Base-by-base conservation (phyloP, 2,329 filamentous ascomycete species). In the Rhynchosporium agropyri region DNA sequence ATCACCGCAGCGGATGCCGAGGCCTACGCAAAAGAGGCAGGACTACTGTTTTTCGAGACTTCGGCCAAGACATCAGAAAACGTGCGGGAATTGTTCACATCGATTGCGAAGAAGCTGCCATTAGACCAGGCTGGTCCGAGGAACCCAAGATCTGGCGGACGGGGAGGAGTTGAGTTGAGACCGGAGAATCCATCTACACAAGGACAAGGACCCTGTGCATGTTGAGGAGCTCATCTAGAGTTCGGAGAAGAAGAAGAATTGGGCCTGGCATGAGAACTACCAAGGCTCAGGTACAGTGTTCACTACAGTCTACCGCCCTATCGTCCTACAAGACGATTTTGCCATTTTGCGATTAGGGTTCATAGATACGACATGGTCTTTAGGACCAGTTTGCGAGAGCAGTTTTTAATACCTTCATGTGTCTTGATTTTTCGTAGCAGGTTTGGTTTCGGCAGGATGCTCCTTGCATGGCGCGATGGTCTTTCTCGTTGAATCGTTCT, bases 61-160 rank as follows among this genome's bases (percentile, higher is more conserved):
- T 97, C 93, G 10, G 95, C 95, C 69, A 99, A 99, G 84, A 97
- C 94, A 43, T 90, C 92, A 63, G 92, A 96, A 79, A 99, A 99
- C 73, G 95, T 99, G 61, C 86, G 88, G 73, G 95, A 98, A 71
- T 83, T 99, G 59, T 99, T 99, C 79, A 97, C 94, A 48, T 92
- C 92, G 63, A 98, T 99, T 75, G 95, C 95, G 66, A 97, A 94
- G 88, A 98, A 97, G 80, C 83, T 99, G 69, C 95, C 95, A 38
- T 88, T 98, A 71, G 95, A 99, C 75, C 95, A 98, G 79, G 93
- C 88, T 57, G 94, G 93, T n/a, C 92, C 94, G 67, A 87, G 94
- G 76, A 93, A 93, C 76, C 83, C 93, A 74, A 84, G 93, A 71
- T 79, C 84, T 63, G 84, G 83, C 68, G 81, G 84, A 69, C 70